phyloP scores from a whole-genome alignment of 108 stramenopile species.

The Stephanodiscus minutulus region DNA sequence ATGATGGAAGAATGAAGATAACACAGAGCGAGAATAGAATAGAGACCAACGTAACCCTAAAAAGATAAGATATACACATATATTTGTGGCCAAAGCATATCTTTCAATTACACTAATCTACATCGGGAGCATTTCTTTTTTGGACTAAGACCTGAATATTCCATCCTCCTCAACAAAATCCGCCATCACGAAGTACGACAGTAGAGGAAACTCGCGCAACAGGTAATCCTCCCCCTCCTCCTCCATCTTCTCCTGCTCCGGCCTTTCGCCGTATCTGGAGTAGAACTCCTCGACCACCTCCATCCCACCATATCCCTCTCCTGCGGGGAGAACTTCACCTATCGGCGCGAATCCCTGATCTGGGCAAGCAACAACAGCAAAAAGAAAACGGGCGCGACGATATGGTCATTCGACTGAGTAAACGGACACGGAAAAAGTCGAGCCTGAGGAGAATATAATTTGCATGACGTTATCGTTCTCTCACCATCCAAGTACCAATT shows the following conservation, averaged over 20 bases:
- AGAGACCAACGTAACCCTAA: background rate
- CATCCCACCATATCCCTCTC: slow-evolving; percentile 60
- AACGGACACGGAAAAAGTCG: background rate
- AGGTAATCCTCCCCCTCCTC: slow-evolving; percentile 62
- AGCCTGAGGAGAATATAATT: background rate
- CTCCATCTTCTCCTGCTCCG: slow-evolving; percentile 64
- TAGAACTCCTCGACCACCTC: slow-evolving; percentile 74
- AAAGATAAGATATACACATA: background rate
- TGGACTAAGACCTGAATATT: background rate
- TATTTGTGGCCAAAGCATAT: background rate
- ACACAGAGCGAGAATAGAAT: slow-evolving; percentile 5
- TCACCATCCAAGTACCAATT: slow-evolving; percentile 75
- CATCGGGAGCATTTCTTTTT: background rate
- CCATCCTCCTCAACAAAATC: slow-evolving; percentile 1
- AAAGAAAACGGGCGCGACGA: too few species aligned
- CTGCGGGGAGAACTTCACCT: slow-evolving; percentile 58
- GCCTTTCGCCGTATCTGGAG: slow-evolving; percentile 65
- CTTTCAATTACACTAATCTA: background rate
- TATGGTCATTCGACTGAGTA: too few species aligned
- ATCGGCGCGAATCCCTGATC: slow-evolving; percentile 55
- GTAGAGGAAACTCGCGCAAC: slow-evolving; percentile 57
- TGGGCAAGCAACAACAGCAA: too few species aligned
- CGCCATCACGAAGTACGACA: slow-evolving; percentile 47
- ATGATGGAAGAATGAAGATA: background rate
- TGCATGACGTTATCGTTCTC: background rate